Conservation (phyloP, 2,329 filamentous ascomycete species). For the Paramyrothecium sp. region DNA sequence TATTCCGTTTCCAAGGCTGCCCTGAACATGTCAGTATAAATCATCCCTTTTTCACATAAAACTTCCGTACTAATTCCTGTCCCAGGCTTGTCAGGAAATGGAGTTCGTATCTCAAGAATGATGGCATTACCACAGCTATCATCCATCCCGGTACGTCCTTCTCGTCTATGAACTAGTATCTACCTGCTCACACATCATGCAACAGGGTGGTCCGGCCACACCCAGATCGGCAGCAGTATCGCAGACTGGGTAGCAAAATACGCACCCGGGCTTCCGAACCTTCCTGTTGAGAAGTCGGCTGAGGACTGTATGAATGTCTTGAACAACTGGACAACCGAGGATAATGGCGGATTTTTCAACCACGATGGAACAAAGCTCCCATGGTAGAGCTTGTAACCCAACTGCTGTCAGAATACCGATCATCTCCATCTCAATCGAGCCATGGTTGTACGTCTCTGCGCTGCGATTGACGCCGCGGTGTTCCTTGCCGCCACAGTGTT, state of each 20-base stretch:
- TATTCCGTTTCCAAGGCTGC: slow-evolving; percentile 7
- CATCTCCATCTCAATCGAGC: background rate
- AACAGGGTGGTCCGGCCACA: slow-evolving; percentile 3
- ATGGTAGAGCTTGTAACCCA: slow-evolving; percentile 1
- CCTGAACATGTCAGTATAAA: slow-evolving; percentile 5
- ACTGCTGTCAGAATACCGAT: too few relatives aligned
- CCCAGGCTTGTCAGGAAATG: slow-evolving; percentile 17
- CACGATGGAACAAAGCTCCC: slow-evolving; percentile 4
- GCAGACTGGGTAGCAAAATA: slow-evolving; percentile 2
- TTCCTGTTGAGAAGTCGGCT: slow-evolving; percentile 4
- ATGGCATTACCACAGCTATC: slow-evolving; percentile 15
- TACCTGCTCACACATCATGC: background rate
- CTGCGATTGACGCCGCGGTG: background rate
- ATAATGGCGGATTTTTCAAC: slow-evolving; percentile 5
- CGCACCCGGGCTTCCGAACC: background rate
- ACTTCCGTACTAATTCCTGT: background rate
- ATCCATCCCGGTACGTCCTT: slow-evolving; percentile 16
- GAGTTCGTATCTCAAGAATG: slow-evolving; percentile 15
- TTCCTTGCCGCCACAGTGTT: background rate
- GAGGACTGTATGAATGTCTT: slow-evolving; percentile 4
- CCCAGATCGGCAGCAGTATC: slow-evolving; percentile 4
- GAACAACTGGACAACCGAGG: slow-evolving; percentile 6
- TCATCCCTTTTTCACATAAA: background rate
- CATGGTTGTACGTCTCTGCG: background rate
- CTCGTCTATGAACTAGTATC: background rate